These are phyloP conservation scores for Ogataea sp. DNA, from an alignment of 805 yeast genomes.

Conservation along the genomic window DNA sequence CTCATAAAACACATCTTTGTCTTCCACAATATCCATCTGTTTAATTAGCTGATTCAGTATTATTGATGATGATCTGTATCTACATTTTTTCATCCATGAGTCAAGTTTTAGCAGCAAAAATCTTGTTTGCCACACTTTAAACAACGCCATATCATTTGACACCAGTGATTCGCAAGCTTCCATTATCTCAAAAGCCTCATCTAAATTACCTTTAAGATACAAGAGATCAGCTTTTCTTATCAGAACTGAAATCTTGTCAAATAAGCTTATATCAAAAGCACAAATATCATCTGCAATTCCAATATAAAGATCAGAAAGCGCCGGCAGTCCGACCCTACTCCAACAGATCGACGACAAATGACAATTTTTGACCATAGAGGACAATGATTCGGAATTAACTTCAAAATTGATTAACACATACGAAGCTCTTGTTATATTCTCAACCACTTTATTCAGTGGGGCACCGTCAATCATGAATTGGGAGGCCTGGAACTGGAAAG, in stretches of 20 bases:
- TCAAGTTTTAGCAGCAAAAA: conserved; percentile 30
- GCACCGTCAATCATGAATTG: conserved; percentile 47
- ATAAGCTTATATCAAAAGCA: conserved; percentile 23
- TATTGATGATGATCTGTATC: conserved; percentile 26
- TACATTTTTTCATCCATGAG: conserved; percentile 30
- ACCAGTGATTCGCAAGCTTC: conserved; percentile 21
- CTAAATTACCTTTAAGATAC: conserved; percentile 32
- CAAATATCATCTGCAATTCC: conserved; percentile 37
- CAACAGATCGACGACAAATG: conserved; percentile 39
- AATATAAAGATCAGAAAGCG: conserved; percentile 38
- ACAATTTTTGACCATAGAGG: conserved; percentile 37
- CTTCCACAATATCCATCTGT: conserved; percentile 25
- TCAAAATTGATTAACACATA: conserved; percentile 46
- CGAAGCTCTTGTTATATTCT: conserved; percentile 48
- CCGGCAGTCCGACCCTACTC: conserved; percentile 42
- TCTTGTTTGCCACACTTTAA: conserved; percentile 32
- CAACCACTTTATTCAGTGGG: conserved; percentile 35
- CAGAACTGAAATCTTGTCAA: conserved; percentile 30
- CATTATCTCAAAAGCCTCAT: conserved; percentile 28
- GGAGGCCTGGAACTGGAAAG: conserved; percentile 58
- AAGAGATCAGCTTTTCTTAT: conserved; percentile 31
- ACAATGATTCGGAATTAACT: conserved; percentile 19
- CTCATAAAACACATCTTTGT: conserved; percentile 21
- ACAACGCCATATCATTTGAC: conserved; percentile 28
- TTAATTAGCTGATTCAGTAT: conserved; percentile 23